Base-by-base conservation (phyloP, 495 filamentous ascomycete species). In the Penicillium fimorum region DNA sequence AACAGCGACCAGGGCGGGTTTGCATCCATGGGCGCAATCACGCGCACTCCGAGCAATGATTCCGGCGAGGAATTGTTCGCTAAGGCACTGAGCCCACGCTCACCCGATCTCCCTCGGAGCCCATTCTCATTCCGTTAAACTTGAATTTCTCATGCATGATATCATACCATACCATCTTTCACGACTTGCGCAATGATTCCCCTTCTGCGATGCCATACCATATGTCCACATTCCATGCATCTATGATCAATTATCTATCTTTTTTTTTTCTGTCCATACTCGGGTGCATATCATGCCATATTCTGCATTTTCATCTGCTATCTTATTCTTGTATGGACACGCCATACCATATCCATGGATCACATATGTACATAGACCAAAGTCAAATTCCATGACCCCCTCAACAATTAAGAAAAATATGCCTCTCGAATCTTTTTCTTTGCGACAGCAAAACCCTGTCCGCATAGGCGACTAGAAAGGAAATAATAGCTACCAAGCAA, bases 21-120 rank as follows among this genome's bases (percentile, higher is more conserved):
- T 37, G 59, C 67, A 5, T 59, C 74, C 2, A 70, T 79, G 59
- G 59, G 58, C 47, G 40, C 68, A 0, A 51, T 70, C 8, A 50
- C 68, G 29, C 52, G 61, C 43, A 67, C 62, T 9, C 49, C 52
- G 22, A 71, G 60, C 50, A 68, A 74, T 9, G 82, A 85, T 10
- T 79, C 74, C 4, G 84, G 89, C 62, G 89, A 91, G 42, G 89
- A 86, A 12, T 76, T 92, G 25, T 95, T 93, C 64, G 89, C 89
- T 18, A 80, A 92, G 50, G 87, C 88, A 17, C 81, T 95, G 77
- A 89, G 86, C 58, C 89, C 89, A 8, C 81, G 88, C 32, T 87
- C 87, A 56, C 89, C 90, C 0, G 89, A 92, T 63, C 87, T 91
- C 64, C 81, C 78, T 41, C 84, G 83, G 48, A 92, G 88, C 61